Conservation (phyloP, 1,284 basidiomycete genomes). For the Ceratorhiza oryzae-sativae region DNA sequence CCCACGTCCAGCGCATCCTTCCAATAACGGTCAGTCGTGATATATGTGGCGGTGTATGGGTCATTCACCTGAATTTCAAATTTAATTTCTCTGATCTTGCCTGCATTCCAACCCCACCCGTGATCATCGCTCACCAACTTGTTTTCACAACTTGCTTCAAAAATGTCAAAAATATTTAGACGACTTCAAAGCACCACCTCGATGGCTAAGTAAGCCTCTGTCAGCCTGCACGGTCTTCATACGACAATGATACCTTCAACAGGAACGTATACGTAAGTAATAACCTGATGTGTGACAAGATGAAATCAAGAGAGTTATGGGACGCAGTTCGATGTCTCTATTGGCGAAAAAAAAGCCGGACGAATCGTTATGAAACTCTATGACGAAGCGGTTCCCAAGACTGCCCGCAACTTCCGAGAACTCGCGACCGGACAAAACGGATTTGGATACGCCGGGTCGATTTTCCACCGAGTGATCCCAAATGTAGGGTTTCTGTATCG, state of each 20-base stretch:
- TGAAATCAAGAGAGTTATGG: neutral
- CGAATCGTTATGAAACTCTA: constrained; percentile 55
- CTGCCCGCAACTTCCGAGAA: constrained; percentile 59
- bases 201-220: neutral
- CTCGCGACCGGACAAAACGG: constrained; percentile 58
- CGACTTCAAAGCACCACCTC: constrained; percentile 24
- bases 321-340: constrained; percentile 46
- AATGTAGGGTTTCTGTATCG: constrained; percentile 16
- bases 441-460: constrained; percentile 54
- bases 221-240: neutral
- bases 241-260: neutral
- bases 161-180: constrained; percentile 29
- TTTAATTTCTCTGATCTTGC: constrained; percentile 5
- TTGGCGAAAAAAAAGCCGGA: constrained; percentile 48
- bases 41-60: neutral
- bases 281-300: neutral
- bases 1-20: no score
- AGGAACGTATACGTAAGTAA: constrained; percentile 27
- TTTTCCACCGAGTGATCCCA: constrained; percentile 53
- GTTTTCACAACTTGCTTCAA: neutral
- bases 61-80: neutral
- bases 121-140: neutral
- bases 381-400: constrained; percentile 53
- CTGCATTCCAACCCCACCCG: neutral
- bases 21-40: no score